A percentile compares a stretch with the other conserved stretches of the same genome.
Conservation (phyloP, 208 protist genomes). For the Trypanosomatidae sp. region DNA sequence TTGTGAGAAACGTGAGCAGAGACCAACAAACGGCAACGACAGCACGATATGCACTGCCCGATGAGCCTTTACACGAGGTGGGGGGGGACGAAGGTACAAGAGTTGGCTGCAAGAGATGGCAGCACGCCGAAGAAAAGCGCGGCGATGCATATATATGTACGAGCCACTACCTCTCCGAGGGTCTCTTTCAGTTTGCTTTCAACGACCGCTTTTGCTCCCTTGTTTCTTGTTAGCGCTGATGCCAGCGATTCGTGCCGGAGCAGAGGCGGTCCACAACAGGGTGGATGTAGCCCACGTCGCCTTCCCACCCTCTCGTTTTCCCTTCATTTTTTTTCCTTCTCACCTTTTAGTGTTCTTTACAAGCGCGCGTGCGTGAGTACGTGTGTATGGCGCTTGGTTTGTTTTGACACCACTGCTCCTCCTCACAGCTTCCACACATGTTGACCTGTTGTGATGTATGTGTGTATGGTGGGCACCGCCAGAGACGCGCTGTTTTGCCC, state of each 20-base stretch:
- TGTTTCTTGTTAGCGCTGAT: neutral
- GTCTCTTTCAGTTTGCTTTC: neutral
- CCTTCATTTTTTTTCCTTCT: neutral
- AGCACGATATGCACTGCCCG: neutral
- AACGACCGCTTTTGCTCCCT: neutral
- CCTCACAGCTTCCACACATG: neutral
- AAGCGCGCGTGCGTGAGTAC: neutral
- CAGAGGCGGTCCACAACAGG: neutral
- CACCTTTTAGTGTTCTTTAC: neutral
- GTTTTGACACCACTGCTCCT: neutral
- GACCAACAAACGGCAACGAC: neutral
- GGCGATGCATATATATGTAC: neutral
- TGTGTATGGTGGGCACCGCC: neutral
- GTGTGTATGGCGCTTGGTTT: neutral
- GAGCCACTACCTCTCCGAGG: neutral
- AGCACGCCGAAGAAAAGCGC: neutral
- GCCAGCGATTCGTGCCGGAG: neutral
- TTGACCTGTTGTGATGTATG: neutral
- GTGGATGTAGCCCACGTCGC: neutral
- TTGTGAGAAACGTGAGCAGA: neutral
- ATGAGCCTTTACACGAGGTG: neutral
- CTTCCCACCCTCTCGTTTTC: neutral
- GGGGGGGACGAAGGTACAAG: neutral
- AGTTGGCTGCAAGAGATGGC: neutral
- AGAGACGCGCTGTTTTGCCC: neutral